These are phyloP conservation scores for Tolypocladium pustulatum DNA, from an alignment of 2,329 filamentous ascomycete genomes.

Conservation along the genomic window DNA sequence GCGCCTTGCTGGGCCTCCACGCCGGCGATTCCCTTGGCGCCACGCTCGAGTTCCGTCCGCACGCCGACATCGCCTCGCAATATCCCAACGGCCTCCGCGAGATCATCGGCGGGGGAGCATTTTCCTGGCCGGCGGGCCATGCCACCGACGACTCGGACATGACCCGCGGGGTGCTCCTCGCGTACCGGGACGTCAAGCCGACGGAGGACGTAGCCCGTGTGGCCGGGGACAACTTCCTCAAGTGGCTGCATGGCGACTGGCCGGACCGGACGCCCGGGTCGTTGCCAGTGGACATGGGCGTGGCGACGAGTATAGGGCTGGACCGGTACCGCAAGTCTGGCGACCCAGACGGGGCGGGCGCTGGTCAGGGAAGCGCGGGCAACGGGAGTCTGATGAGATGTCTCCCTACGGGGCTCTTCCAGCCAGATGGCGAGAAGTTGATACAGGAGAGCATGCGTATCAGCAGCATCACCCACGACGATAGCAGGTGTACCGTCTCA, in stretches of 20 bases:
- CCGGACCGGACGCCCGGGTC: slow-evolving; percentile 22
- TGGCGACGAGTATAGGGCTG: slow-evolving; percentile 25
- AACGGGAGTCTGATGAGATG: slow-evolving; percentile 39
- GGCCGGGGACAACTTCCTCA: slow-evolving; percentile 27
- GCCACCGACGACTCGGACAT: slow-evolving; percentile 39
- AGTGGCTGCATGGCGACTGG: slow-evolving; percentile 32
- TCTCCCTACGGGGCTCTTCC: slow-evolving; percentile 32
- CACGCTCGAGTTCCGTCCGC: slow-evolving; percentile 30
- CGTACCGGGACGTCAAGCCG: slow-evolving; percentile 21
- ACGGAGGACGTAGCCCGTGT: slow-evolving; percentile 18
- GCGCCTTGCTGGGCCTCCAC: slow-evolving; percentile 35
- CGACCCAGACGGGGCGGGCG: slow-evolving; percentile 23
- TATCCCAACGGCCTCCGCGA: slow-evolving; percentile 28
- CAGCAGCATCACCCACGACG: slow-evolving; percentile 28
- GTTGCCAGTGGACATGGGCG: slow-evolving; percentile 27
- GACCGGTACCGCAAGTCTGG: slow-evolving; percentile 12
- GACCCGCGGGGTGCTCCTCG: slow-evolving; percentile 32
- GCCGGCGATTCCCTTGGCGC: slow-evolving; percentile 36
- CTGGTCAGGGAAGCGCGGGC: slow-evolving; percentile 26
- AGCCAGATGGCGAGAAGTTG: slow-evolving; percentile 12
- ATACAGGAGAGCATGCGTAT: slow-evolving; percentile 23
- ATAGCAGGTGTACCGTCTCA: slow-evolving; percentile 20
- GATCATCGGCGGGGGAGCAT: slow-evolving; percentile 33
- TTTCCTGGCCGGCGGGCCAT: slow-evolving; percentile 29
- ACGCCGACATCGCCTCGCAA: slow-evolving; percentile 16